Conservation (phyloP, 805 yeast species). For the Zygosaccharomyces gambellarensis region DNA sequence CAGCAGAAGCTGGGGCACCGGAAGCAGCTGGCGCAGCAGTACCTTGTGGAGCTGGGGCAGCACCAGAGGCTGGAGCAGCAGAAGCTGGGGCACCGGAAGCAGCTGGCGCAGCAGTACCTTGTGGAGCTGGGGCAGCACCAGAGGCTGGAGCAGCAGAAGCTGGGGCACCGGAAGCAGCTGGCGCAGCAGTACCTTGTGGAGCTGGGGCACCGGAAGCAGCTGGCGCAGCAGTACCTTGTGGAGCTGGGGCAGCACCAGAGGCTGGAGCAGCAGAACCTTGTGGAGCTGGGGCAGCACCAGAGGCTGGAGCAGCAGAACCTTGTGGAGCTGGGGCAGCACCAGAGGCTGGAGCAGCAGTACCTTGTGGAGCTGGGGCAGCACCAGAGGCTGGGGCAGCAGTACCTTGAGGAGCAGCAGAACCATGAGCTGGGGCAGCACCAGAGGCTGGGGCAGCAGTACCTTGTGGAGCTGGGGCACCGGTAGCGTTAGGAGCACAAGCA, state of each 20-base stretch:
- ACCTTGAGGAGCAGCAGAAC: neutral
- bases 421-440: neutral
- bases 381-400: neutral
- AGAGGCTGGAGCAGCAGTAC: too few relatives aligned
- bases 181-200: neutral
- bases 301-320: slow-evolving; percentile 4
- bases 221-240: neutral
- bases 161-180: neutral
- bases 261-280: neutral
- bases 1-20: neutral
- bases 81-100: neutral
- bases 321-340: neutral
- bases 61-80: neutral
- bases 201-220: neutral
- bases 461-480: neutral
- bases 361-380: neutral
- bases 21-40: neutral
- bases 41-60: neutral
- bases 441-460: neutral
- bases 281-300: neutral
- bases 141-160: neutral
- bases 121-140: neutral
- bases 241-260: neutral
- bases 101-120: too few relatives aligned
- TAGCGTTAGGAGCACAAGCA: neutral